Conservation (phyloP, 2,329 filamentous ascomycete genomes). For the Harringtonia aguacate region DNA sequence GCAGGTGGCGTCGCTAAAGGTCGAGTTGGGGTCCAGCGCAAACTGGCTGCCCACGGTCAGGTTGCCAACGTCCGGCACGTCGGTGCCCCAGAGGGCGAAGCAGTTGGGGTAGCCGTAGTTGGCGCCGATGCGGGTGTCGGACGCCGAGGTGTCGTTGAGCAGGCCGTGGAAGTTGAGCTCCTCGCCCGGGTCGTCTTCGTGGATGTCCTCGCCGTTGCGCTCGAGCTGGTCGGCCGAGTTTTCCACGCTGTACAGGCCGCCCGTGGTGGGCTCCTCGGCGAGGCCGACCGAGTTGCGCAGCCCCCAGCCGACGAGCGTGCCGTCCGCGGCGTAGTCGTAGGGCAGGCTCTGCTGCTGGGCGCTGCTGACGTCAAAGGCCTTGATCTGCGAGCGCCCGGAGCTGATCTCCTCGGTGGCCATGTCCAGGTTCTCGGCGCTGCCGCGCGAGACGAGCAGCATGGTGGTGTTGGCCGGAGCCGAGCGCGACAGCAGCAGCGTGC, state of each 20-base stretch:
- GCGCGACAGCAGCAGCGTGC: conserved; percentile 53
- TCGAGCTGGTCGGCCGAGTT: conserved; percentile 29
- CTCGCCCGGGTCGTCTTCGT: conserved; percentile 59
- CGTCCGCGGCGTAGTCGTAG: conserved; percentile 37
- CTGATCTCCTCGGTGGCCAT: conserved; percentile 33
- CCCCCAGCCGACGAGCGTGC: conserved; percentile 47
- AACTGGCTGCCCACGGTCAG: conserved; percentile 41
- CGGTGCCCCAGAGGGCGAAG: conserved; percentile 53
- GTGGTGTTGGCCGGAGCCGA: conserved; percentile 31
- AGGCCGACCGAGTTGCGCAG: conserved; percentile 59
- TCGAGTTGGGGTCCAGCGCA: conserved; percentile 20
- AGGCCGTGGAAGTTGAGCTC: conserved; percentile 63
- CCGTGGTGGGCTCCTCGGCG: conserved; percentile 30
- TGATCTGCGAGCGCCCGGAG: conserved; percentile 55
- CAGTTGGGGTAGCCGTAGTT: conserved; percentile 67
- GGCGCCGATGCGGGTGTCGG: conserved; percentile 20
- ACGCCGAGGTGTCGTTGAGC: conserved; percentile 24
- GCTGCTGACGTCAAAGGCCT: conserved; percentile 35
- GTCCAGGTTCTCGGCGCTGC: conserved; percentile 55
- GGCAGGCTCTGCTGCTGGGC: conserved; percentile 18
- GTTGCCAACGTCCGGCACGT: conserved; percentile 27
- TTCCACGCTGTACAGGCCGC: conserved; percentile 11
- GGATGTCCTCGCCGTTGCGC: conserved; percentile 43
- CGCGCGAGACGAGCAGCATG: conserved; percentile 53
- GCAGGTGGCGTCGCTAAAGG: conserved; percentile 33